Percentiles rank a stretch among this genome's conserved stretches.
Conservation (phyloP, 2,329 filamentous ascomycete species). For the Diaporthe ilicicola region DNA sequence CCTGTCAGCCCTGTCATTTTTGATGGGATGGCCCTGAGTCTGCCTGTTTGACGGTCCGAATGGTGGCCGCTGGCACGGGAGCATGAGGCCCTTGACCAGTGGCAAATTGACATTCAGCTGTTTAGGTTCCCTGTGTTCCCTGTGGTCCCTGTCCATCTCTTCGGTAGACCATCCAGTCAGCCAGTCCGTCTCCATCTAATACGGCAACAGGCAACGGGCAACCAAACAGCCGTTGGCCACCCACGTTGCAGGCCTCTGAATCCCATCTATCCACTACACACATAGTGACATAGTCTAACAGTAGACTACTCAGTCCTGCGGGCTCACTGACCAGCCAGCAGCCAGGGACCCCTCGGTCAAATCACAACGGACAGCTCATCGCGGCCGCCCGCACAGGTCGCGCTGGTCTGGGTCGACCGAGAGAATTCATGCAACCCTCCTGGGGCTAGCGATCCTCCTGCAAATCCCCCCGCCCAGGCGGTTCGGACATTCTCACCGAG, state of each 20-base stretch:
- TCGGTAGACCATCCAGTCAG: too few species aligned
- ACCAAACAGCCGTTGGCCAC: not conserved
- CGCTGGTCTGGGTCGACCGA: not conserved
- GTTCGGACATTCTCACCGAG: not conserved
- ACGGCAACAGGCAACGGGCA: not conserved
- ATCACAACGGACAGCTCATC: slow-evolving; percentile 18
- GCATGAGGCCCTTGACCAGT: not conserved
- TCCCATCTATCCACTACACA: not conserved
- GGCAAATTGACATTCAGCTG: slow-evolving; percentile 19
- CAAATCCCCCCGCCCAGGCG: not conserved
- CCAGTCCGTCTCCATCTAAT: too few species aligned
- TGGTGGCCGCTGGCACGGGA: not conserved
- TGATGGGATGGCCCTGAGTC: not conserved
- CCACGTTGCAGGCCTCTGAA: slow-evolving; percentile 19
- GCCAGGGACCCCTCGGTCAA: not conserved
- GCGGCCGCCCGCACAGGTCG: slow-evolving; percentile 6
- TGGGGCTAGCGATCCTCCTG: slow-evolving; percentile 7
- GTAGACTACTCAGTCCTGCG: too few species aligned
- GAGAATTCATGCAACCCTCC: slow-evolving; percentile 13
- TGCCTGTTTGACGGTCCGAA: too few species aligned
- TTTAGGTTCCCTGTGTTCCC: too few species aligned
- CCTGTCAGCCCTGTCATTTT: not conserved
- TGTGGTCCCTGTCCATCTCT: too few species aligned
- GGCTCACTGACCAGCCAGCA: not conserved
- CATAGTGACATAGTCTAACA: too few species aligned